Conservation (phyloP, 78 protist genomes). For the Chrysochromulina parva region DNA sequence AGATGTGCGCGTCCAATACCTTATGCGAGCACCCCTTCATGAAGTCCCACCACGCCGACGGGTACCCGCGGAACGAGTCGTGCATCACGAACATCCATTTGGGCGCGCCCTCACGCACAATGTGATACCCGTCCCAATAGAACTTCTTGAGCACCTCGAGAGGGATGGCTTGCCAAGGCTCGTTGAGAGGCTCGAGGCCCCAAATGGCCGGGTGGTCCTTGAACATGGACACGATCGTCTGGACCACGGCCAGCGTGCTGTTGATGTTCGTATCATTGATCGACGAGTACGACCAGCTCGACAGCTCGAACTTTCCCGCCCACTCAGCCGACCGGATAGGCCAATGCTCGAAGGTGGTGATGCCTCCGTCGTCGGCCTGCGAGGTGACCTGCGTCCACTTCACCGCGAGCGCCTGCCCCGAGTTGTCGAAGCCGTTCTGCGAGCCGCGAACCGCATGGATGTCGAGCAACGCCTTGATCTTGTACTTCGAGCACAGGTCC, state of each 20-base stretch:
- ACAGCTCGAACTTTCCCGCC: not conserved
- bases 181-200: conserved; percentile 10
- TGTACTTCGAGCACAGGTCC: not conserved
- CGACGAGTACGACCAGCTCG: not conserved
- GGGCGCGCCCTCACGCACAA: not conserved
- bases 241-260: not conserved
- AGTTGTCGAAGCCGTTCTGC: conserved; percentile 5
- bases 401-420: not conserved
- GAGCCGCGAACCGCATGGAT: not conserved
- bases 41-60: not conserved
- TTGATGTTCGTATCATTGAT: not conserved
- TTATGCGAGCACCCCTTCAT: not conserved
- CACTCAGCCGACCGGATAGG: not conserved
- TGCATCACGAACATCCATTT: not conserved
- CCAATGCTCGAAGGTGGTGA: not conserved
- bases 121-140: not conserved
- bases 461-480: not conserved
- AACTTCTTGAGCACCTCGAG: not conserved
- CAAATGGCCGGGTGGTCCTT: not conserved
- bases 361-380: too few relatives aligned
- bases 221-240: not conserved
- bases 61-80: not conserved
- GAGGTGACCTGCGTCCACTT: not conserved
- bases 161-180: not conserved
- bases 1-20: conserved; percentile 15